Evolutionary conservation across 148 eudicot species (phyloP), one percentile per base, ranked within the genome.

Genomic region (Fagopyrum esculentum): DNA sequence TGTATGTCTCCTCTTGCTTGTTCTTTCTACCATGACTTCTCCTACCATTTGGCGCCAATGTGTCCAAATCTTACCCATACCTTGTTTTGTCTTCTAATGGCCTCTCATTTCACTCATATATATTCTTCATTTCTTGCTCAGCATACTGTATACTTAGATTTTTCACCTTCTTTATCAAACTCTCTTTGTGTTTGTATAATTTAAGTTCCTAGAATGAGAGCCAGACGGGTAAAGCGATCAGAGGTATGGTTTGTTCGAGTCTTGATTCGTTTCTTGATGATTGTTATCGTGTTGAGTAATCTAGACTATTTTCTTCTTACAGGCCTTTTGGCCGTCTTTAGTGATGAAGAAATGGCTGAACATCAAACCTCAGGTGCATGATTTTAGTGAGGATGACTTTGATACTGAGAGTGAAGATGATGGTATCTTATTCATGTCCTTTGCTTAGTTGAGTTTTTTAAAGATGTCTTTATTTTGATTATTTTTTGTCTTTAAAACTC

Each of bases 271-370:
- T 9, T 44, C 35, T 6, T 29, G 16, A 56, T 44, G 40, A 15
- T 71, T 47, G 30, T 71, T 10, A 45, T 71, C 73, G 6, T 16
- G 40, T 52, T 71, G 52, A 46, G 7, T 9, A 26, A 9, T 63
- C 12, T 54, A 22, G 69, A 77, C 52, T 46, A 46, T 72, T 82
- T 16, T 69, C 47, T 40, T 40, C 3, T 75, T 73, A 9, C 51
- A 89, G 94, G 78, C 89, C 40, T 93, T 88, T 81, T 91, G 97
- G 98, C 93, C 97, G 0, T 91, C 98, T 17, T 50, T 91, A 72
- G 88, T 93, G 74, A 90, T 90, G 98, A 93, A 91, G 82, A 93
- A 93, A 84, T 93, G 98, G 98, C 90, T 93, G 11, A 93, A 93
- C 79, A 91, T 93, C 64, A 82, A 86, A 69, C 96, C 98, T 3